phyloP scores from a whole-genome alignment of 2,329 filamentous ascomycete species.

The Ophiosphaerella korrae region DNA sequence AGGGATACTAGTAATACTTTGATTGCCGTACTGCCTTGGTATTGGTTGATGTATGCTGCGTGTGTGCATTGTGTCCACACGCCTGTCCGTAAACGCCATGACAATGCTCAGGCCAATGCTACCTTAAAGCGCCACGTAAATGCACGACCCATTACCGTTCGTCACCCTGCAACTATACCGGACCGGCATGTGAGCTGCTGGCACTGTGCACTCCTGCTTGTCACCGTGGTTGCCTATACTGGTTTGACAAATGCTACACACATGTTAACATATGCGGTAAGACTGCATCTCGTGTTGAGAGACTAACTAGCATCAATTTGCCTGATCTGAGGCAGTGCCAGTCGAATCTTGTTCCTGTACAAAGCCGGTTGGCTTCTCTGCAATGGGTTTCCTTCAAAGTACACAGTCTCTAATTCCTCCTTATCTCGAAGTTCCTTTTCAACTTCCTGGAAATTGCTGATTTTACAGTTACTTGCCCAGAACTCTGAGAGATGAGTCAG shows the following conservation, averaged over 20 bases:
- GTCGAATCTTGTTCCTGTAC: slow-evolving; percentile 90
- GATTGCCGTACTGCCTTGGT: no score
- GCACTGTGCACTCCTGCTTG: not conserved
- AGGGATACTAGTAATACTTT: no score
- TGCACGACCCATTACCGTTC: not conserved
- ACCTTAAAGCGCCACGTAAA: not conserved
- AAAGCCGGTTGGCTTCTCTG: slow-evolving; percentile 79
- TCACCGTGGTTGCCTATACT: not conserved
- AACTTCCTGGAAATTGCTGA: slow-evolving; percentile 80
- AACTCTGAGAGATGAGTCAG: slow-evolving; percentile 81
- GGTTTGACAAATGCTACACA: slow-evolving; percentile 13
- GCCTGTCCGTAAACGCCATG: no score
- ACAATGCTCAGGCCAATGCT: no score
- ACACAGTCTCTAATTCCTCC: slow-evolving; percentile 81
- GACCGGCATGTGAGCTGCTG: not conserved
- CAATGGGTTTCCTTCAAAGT: slow-evolving; percentile 93
- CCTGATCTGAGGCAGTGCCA: slow-evolving; percentile 83
- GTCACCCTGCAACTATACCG: not conserved
- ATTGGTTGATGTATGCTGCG: no score
- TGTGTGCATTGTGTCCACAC: no score
- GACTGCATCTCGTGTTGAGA: not conserved
- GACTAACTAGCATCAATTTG: slow-evolving; percentile 97
- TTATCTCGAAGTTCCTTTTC: slow-evolving; percentile 80
- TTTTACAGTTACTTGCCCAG: slow-evolving; percentile 89
- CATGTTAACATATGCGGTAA: not conserved